Conservation (phyloP, 106 monocot genomes). For the Triglochin maritima region DNA sequence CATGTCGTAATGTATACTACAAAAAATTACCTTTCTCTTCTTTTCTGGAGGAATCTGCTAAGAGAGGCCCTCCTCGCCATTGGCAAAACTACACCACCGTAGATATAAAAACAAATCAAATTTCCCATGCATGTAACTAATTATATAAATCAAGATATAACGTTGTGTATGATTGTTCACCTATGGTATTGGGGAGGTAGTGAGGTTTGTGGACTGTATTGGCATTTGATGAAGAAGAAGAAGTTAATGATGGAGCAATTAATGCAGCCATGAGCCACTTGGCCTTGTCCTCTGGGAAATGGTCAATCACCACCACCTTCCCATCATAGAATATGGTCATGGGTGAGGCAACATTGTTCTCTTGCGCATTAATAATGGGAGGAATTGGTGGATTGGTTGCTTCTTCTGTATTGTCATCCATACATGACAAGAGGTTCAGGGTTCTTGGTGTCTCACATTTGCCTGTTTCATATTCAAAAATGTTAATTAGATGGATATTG, state of each 20-base stretch:
- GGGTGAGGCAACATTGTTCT: background rate
- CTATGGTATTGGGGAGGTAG: background rate
- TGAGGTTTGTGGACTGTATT: background rate
- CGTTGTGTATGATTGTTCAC: too few relatives aligned
- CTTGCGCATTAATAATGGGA: background rate
- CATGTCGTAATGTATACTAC: too few relatives aligned
- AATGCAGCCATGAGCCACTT: conserved; percentile 25
- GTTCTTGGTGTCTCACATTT: conserved; percentile 19
- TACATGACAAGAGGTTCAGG: conserved; percentile 34
- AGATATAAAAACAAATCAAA: background rate
- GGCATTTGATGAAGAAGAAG: background rate
- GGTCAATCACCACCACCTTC: conserved; percentile 60
- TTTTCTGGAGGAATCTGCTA: conserved; percentile 58
- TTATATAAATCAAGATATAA: background rate
- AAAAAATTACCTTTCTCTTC: conserved; percentile 41
- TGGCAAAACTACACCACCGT: conserved; percentile 30
- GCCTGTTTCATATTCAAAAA: background rate
- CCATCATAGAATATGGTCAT: conserved; percentile 77
- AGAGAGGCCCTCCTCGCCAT: conserved; percentile 50
- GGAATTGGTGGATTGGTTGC: background rate
- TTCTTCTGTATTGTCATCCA: conserved; percentile 2
- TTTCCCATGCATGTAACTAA: background rate
- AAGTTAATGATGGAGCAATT: background rate
- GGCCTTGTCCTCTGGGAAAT: conserved; percentile 60
- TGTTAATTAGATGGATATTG: background rate